Evolutionary conservation across 176 grass and related monocot species (phyloP), one percentile per base, ranked within the genome.

Genomic region (Lolium perenne): DNA sequence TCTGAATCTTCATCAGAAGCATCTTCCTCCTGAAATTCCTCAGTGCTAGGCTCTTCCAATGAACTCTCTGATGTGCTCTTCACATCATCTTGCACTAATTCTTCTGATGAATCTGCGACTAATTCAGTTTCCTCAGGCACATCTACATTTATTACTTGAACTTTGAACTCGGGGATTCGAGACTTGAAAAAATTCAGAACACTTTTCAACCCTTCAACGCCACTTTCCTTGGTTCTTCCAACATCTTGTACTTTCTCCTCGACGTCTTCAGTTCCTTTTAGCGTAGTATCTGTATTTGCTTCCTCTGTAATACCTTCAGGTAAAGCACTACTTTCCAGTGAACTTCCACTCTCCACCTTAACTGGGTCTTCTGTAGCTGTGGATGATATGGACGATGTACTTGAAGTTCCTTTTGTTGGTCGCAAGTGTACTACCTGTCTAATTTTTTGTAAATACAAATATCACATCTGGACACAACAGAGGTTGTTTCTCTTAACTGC

Each of bases 351-450:
- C 23, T 84, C 86, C 29, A 38, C 53, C 69, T 87, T 90, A 74
- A 71, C 80, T 43, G 82, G 84, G 49, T n/a, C 84, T 78, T 92
- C 88, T 78, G 73, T 23, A 65, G 53, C 9, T 78, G 78, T 74
- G 15, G 83, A 64, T 76, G 81, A 56, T 43, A 88, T 6, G 61
- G 86, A 77, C 15, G 91, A 83, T 61, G 82, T 50, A 38, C 51
- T 86, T 65, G 83, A 92, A 80, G 80, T 79, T 92, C 91, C 87
- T 86, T 90, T 95, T 66, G 87, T 79, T 40, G 90, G 76, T 80
- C 83, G 88, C 84, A 98, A 83, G 78, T 91, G 89, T 87, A 94
- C 97, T 40, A 91, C 97, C 92, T 98, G 88, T 92, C 89, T 91
- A 92, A 89, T 58, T 74, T 82, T 88, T 89, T 25, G 54, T 85